phyloP scores from a whole-genome alignment of 192 early-diverging fungal species.

The Linnemannia hyalina region DNA sequence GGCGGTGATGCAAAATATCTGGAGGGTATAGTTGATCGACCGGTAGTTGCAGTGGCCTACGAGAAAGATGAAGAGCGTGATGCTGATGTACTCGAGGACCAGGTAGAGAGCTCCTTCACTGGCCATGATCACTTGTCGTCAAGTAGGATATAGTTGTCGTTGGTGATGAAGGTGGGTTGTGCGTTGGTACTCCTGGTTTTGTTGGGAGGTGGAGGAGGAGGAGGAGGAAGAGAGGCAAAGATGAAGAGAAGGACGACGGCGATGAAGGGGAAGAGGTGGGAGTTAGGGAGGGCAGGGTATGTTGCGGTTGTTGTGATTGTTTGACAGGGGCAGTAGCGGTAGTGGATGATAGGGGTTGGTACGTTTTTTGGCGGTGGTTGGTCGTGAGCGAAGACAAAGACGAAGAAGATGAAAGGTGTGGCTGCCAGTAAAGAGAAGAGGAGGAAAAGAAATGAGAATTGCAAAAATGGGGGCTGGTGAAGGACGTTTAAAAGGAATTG shows the following conservation, averaged over 20 bases:
- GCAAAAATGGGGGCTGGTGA: neutral
- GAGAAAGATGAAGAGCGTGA: constrained; percentile 31
- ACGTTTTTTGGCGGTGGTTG: neutral
- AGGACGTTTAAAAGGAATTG: neutral
- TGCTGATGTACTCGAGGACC: constrained; percentile 33
- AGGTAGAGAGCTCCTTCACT: constrained; percentile 21
- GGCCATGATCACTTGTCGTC: neutral
- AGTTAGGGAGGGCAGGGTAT: neutral
- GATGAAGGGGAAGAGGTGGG: neutral
- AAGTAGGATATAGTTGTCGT: neutral
- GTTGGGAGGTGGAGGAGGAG: neutral
- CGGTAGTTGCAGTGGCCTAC: constrained; percentile 25
- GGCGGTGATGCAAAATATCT: constrained; percentile 30
- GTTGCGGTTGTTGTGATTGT: neutral
- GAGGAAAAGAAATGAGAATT: neutral
- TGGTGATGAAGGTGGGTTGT: neutral
- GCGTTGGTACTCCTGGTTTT: neutral
- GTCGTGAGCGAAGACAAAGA: neutral
- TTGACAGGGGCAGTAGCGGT: neutral
- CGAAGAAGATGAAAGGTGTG: neutral
- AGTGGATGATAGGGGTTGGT: neutral
- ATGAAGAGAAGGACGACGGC: neutral
- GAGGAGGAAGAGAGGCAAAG: neutral
- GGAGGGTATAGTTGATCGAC: constrained; percentile 33
- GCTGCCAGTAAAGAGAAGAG: neutral